Evolutionary conservation across 148 eudicot species (phyloP), one percentile per base, ranked within the genome.

Genomic region (Spergularia marina): DNA sequence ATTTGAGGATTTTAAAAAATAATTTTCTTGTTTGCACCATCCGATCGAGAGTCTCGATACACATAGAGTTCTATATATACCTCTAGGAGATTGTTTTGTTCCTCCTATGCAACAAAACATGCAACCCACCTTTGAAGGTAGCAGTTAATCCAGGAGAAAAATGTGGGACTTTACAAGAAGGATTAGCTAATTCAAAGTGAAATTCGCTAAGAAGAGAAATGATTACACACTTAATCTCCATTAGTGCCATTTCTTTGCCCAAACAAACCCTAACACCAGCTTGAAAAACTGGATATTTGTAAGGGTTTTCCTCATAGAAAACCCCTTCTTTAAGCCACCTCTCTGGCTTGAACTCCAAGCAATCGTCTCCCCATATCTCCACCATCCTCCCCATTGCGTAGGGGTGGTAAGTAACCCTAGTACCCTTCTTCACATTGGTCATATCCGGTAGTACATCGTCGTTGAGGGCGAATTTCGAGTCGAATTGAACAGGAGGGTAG

Each of bases 371-470:
- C 97, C 97, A 91, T 23, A 89, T 79, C 8, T 71, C 77, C 71
- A 86, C 85, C 90, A 91, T 91, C 20, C 97, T 80, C 4, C 91
- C 97, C 93, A 89, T 91, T 0, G 97, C 93, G 12, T 89, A 91
- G 1, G 91, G 85, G 65, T 91, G 97, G 58, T 89, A 91, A 13
- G 91, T 87, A 14, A 89, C 91, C 80, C 93, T 84, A n/a, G 74
- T 75, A 4, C 93, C 93, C 66, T 75, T 84, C 80, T 53, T 84
- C 13, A 91, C 88, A 4, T 25, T 70, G 0, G 75, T 83, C 51
- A 84, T 81, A 39, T 88, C 90, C 0, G 93, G 89, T 8, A 91
- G 68, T 65, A 81, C 57, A 69, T 89, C 93, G 13, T 88, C 87
- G 0, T 80, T 66, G 17, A 82, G 60, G 40, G 93, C 84, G 72